Evolutionary conservation across 2,329 filamentous ascomycete species (phyloP).

Genomic region (Colletotrichum spaethianum): DNA sequence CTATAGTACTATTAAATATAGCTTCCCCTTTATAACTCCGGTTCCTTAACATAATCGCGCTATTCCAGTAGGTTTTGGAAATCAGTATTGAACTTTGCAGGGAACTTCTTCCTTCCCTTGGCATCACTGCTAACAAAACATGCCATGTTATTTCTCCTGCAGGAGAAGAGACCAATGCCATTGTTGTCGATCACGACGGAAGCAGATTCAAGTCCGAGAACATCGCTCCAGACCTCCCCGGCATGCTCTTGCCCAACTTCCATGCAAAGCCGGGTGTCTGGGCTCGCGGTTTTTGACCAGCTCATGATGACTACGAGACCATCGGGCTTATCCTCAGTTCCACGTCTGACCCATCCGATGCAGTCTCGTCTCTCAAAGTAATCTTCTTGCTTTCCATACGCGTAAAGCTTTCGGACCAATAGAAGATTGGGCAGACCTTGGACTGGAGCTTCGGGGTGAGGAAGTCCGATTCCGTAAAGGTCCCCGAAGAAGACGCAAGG

Average conservation of each 20-base stretch:
- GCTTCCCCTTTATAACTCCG: background rate
- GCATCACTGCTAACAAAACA: constrained; percentile 31
- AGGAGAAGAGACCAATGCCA: constrained; percentile 18
- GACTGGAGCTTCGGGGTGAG: constrained; percentile 20
- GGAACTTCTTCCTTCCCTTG: constrained; percentile 30
- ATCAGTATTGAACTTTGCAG: constrained; percentile 22
- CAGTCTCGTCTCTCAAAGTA: constrained; percentile 30
- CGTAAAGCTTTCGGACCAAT: constrained; percentile 27
- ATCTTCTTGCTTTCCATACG: constrained; percentile 28
- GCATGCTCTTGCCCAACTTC: constrained; percentile 27
- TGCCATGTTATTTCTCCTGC: constrained; percentile 20
- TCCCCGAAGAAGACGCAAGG: constrained; percentile 39
- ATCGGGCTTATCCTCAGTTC: constrained; percentile 21
- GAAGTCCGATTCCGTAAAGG: constrained; percentile 23
- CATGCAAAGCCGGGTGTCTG: constrained; percentile 30
- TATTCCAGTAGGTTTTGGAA: constrained; percentile 21
- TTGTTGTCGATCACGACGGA: constrained; percentile 28
- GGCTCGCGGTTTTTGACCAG: constrained; percentile 17
- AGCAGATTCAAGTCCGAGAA: constrained; percentile 4
- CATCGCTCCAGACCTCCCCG: constrained; percentile 29
- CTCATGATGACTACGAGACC: constrained; percentile 31
- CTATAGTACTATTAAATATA: background rate
- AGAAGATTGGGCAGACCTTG: constrained; percentile 23
- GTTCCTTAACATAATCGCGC: background rate
- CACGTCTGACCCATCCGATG: constrained; percentile 33